Conservation (phyloP, 208 protist genomes). For the Crithidia expoeki region DNA sequence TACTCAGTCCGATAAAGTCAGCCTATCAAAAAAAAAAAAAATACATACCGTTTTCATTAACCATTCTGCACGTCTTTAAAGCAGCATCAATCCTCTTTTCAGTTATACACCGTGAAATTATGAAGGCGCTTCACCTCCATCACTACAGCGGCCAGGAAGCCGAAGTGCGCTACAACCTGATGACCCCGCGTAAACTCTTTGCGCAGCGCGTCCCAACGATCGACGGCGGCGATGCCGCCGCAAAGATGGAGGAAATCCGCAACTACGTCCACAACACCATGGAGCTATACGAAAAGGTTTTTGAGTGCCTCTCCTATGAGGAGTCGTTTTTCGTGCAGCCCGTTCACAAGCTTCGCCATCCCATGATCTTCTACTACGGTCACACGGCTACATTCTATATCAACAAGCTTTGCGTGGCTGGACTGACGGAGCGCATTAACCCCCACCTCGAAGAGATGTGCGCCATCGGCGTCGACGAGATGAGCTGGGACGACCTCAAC, state of each 20-base stretch:
- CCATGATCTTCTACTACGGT: constrained; percentile 97
- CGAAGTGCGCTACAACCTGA: constrained; percentile 47
- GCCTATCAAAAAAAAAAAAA: background rate
- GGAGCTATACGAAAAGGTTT: constrained; percentile 88
- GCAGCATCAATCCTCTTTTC: constrained; percentile 17
- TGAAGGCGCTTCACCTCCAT: constrained; percentile 49
- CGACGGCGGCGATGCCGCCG: constrained; percentile 48
- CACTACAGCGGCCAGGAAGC: constrained; percentile 58
- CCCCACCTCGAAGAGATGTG: constrained; percentile 92
- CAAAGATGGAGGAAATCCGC: constrained; percentile 85
- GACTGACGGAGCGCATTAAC: constrained; percentile 84
- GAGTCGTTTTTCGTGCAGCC: constrained; percentile 87
- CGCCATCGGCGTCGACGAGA: constrained; percentile 97
- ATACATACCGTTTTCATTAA: constrained; percentile 22
- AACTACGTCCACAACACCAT: constrained; percentile 90
- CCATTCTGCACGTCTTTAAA: constrained; percentile 3
- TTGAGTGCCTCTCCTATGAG: constrained; percentile 73
- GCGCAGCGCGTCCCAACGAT: constrained; percentile 62
- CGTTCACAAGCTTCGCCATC: constrained; percentile 93
- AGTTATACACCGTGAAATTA: constrained; percentile 21
- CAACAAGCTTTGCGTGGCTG: constrained; percentile 94
- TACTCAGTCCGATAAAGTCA: too few species aligned
- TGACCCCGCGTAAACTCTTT: constrained; percentile 57
- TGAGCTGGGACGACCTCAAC: constrained; percentile 96
- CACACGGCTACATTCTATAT: constrained; percentile 96